Base-by-base conservation (phyloP, 257 asterid genomes). In the Nicotiana undulata region DNA sequence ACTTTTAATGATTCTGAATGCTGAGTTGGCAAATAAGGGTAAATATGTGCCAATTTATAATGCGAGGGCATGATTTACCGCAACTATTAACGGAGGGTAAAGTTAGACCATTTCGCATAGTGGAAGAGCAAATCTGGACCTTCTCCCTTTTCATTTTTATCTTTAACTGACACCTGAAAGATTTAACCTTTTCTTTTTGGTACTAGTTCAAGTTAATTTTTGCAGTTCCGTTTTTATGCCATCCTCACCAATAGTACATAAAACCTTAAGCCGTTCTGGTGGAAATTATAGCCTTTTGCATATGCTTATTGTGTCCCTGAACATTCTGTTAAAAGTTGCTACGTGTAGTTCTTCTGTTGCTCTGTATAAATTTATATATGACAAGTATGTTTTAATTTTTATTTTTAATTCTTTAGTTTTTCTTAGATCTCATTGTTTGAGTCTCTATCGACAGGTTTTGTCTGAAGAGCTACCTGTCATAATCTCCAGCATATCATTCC, bases 401-500 rank as follows among this genome's bases (percentile, higher is more conserved):
- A 17, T 20, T 68, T 20, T 80, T 26, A 6, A 16, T 77, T 17
- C 55, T 17, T 29, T 7, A 24, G 52, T 15, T 59, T n/a, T 28
- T 56, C 60, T 18, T 63, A 17, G 72, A 28, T 79, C 77, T 34
- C 31, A 75, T 66, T 81, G 32, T 79, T 80, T 64, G 76, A 81
- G 22, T 77, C 49, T 58, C 81, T 68, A 81, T 85, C 84, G 55
- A 78, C 92, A 95, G 98, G 99, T 95, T 81, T 85, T 95, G 83
- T 88, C 94, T 26, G 97, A 93, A 82, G 99, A 89, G 79, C 87
- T 95, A 83, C 99, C 98, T 63, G 84, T 82, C 28, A 66, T 85
- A 82, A 91, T 95, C 31, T 88, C 94, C 40, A 93, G 90, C 86
- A 84, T 95, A 83, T 88, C 96, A 84, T 93, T 93, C 84, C 91